Evolutionary conservation across 164 flowering plant genomes (phyloP).

Genomic region (Umbilicus rupestris): DNA sequence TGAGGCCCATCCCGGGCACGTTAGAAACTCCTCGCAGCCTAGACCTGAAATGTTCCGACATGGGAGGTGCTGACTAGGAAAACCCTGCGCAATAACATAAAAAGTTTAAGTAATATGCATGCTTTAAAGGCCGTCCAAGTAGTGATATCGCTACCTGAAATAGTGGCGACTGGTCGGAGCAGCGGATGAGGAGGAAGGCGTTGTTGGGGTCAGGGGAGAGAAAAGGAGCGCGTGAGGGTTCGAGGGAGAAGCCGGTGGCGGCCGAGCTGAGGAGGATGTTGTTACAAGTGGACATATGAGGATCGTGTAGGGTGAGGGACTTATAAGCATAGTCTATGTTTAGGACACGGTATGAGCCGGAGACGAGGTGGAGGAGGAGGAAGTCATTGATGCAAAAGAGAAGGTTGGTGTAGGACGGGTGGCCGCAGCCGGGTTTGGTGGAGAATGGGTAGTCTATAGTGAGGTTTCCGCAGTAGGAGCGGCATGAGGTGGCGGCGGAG

Average conservation of each 20-base stretch:
- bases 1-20: slow-evolving; percentile 61
- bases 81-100: too few species aligned
- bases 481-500: slow-evolving; percentile 24
- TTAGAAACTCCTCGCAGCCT: slow-evolving; percentile 79
- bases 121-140: too few species aligned
- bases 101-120: too few species aligned
- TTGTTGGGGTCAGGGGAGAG: slow-evolving; percentile 61
- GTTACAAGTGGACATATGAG: slow-evolving; percentile 70
- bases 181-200: slow-evolving; percentile 72
- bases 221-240: slow-evolving; percentile 55
- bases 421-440: slow-evolving; percentile 65
- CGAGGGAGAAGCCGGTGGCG: slow-evolving; percentile 75
- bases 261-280: slow-evolving; percentile 40
- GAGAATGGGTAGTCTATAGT: slow-evolving; percentile 82
- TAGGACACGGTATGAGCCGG: slow-evolving; percentile 85
- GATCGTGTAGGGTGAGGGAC: slow-evolving; percentile 66
- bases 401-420: slow-evolving; percentile 63
- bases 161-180: slow-evolving; percentile 66
- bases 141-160: slow-evolving; percentile 19
- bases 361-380: slow-evolving; percentile 73
- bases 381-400: slow-evolving; percentile 78
- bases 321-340: slow-evolving; percentile 75
- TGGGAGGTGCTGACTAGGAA: slow-evolving; percentile 63
- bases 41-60: slow-evolving; percentile 83
- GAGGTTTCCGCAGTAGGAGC: slow-evolving; percentile 81